Conservation (phyloP, 2,329 filamentous ascomycete species). For the Didymella keratinophila region DNA sequence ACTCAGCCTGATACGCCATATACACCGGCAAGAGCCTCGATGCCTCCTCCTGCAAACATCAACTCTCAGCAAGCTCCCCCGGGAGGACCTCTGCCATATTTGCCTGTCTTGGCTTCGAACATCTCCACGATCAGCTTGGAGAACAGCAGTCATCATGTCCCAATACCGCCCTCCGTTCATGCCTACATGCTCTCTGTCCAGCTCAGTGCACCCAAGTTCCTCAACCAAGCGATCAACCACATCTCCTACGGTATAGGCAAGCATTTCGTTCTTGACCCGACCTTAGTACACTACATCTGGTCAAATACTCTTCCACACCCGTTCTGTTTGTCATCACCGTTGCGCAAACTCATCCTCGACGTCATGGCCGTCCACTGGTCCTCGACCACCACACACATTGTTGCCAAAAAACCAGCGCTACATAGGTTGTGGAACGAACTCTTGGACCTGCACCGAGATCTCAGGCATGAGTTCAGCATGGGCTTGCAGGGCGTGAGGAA, state of each 20-base stretch:
- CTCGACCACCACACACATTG: background rate
- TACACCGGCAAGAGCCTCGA: background rate
- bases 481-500: conserved; percentile 21
- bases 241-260: conserved; percentile 23
- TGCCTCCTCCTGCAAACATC: background rate
- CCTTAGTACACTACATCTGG: conserved; percentile 25
- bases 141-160: background rate
- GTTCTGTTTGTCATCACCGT: background rate
- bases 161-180: conserved; percentile 19
- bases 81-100: background rate
- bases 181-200: conserved; percentile 30
- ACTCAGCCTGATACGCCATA: background rate
- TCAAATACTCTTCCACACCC: background rate
- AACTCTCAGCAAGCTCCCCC: background rate
- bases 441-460: conserved; percentile 19
- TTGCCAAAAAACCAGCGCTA: conserved; percentile 10
- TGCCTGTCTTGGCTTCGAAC: background rate
- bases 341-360: conserved; percentile 26
- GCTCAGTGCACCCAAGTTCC: conserved; percentile 23
- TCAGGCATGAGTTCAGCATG: conserved; percentile 24
- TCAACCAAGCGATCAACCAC: conserved; percentile 25
- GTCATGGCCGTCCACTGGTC: conserved; percentile 23
- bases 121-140: background rate
- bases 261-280: conserved; percentile 23
- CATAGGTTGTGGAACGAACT: conserved; percentile 21